Base-by-base conservation (phyloP, 2,329 filamentous ascomycete genomes). In the Verticillium albo-atrum region DNA sequence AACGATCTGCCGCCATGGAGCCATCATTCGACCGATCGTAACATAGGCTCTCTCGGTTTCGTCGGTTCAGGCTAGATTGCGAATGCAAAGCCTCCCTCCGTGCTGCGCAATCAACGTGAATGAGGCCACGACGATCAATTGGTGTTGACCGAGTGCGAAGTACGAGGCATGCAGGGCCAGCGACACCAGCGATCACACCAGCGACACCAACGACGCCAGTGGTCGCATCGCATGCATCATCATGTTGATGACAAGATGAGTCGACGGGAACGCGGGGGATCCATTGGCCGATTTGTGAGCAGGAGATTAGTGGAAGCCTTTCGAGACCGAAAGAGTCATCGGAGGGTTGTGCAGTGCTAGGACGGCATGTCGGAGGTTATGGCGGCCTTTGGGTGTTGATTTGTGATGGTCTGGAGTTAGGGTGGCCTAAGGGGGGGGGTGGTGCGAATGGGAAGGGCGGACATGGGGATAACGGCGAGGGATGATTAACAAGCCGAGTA, bases 281-380 rank as follows among this genome's bases (percentile, higher is more conserved):
- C n/a, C n/a, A 50, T 50, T 25, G 42, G 34, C 54, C 54, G 54
- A 56, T 56, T 56, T 56, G 54, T 56, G 54, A 56, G 54, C 54
- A 10, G 42, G n/a, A 27, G 54, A 56, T 17, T 15, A 37, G 54
- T 37, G 25, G 54, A 56, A 56, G 30, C 25, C n/a, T 23, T 9
- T 50, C 42, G 42, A 50, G 42, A 20, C 42, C 42, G 42, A 25
- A 20, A 25, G 54, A 56, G 54, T 56, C 54, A 56, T 56, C 54
- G 42, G 42, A 50, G 42, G 42, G 42, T 50, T 25, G 10, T 32
- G 30, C 30, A 10, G 14, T 32, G 30, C 30, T 10, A 10, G 30
- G 30, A 10, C 30, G 30, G 30, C 30, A 32, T 32, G 30, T 32
- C 30, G 30, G 30, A 32, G 30, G 30, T 32, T 32, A 32, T 32